Conservation (phyloP, 164 flowering plant genomes). For the Vitis labrusca region DNA sequence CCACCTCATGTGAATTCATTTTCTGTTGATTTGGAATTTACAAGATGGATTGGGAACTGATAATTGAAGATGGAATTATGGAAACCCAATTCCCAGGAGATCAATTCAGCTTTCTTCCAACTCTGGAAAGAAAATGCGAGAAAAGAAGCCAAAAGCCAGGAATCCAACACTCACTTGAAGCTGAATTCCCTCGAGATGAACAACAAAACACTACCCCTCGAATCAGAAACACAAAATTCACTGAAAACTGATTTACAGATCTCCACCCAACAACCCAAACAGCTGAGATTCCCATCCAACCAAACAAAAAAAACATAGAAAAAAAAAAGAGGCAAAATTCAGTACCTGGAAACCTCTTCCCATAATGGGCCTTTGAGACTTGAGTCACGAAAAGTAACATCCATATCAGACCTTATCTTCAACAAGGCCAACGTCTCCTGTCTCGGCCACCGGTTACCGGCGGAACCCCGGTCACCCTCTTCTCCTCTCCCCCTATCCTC, state of each 20-base stretch:
- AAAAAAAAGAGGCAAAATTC: not conserved
- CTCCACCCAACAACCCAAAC: not conserved
- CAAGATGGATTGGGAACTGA: no score
- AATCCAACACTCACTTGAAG: not conserved
- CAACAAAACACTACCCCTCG: not conserved
- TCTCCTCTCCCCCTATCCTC: conserved; percentile 28
- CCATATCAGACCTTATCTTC: conserved; percentile 91
- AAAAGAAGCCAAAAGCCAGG: not conserved
- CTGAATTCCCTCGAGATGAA: not conserved
- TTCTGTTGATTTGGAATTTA: no score
- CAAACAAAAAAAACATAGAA: not conserved
- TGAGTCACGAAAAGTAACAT: conserved; percentile 76
- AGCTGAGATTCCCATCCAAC: not conserved
- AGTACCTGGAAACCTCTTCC: conserved; percentile 93
- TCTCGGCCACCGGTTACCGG: conserved; percentile 86
- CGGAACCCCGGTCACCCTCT: conserved; percentile 42
- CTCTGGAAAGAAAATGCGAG: not conserved
- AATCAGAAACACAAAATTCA: not conserved
- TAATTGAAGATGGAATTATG: not conserved
- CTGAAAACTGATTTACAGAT: not conserved
- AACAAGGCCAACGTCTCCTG: conserved; percentile 87
- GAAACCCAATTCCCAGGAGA: not conserved
- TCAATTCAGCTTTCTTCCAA: no score
- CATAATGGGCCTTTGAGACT: conserved; percentile 94
- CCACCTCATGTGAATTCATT: no score